These are phyloP conservation scores for Mimosa bimucronata DNA, from an alignment of 306 rosid genomes.

Conservation along the genomic window DNA sequence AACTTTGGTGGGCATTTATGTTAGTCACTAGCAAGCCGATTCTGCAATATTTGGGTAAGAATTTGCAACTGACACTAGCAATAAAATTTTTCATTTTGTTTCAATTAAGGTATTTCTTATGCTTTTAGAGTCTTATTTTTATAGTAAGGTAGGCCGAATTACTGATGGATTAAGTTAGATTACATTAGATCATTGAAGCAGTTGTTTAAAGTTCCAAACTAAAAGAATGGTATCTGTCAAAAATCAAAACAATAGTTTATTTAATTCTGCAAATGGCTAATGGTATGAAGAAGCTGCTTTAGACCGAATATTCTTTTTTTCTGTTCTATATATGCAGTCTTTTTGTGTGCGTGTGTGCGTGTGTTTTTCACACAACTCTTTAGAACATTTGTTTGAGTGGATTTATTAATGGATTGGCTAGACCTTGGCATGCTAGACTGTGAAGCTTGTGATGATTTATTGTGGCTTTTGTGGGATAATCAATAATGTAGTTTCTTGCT, in stretches of 20 bases:
- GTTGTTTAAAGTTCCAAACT: not conserved
- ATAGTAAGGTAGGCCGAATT: not conserved
- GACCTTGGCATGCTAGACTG: not conserved
- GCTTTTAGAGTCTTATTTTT: not conserved
- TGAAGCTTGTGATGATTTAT: constrained; percentile 2
- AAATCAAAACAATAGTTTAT: not conserved
- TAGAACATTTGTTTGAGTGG: constrained; percentile 5
- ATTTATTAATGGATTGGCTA: constrained; percentile 17
- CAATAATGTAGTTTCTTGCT: not conserved
- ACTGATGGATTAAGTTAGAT: not conserved
- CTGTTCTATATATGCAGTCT: too few relatives aligned
- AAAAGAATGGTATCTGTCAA: not conserved
- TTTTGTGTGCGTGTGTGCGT: not conserved
- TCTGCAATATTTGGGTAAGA: constrained; percentile 33
- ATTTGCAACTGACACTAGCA: constrained; percentile 18
- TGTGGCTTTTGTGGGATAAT: not conserved
- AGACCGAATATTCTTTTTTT: not conserved
- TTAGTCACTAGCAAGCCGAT: constrained; percentile 41
- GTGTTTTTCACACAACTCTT: not conserved
- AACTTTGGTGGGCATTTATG: constrained; percentile 40
- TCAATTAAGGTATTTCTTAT: not conserved
- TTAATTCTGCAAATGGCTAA: not conserved
- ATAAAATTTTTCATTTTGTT: not conserved
- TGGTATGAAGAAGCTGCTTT: not conserved
- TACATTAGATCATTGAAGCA: not conserved